Base-by-base conservation (phyloP, 2,329 filamentous ascomycete genomes). In the Fusarium odoratissimum region DNA sequence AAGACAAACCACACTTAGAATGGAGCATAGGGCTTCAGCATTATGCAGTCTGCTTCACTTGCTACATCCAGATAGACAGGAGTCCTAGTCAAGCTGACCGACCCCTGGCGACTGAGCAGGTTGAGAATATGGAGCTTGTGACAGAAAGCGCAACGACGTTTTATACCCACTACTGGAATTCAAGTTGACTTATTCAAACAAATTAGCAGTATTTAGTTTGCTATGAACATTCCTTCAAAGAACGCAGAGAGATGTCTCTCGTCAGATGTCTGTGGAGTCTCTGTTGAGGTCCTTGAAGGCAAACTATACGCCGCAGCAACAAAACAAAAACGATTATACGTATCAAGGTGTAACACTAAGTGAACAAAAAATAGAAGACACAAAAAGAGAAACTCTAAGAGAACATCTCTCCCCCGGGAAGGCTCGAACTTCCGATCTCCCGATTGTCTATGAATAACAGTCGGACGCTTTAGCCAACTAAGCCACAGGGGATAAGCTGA, bases 401-500 rank as follows among this genome's bases (percentile, higher is more conserved):
- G 23, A 48, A 8, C 14, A 4, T 63, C 10, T 49, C 69, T 77
- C 75, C 75, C 75, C 75, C 75, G 75, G 75, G 70, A 77, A 77
- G 75, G 75, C 68, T 77, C 76, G 75, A 77, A 77, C 75, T 77
- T 75, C 72, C 73, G 75, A 77, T 77, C 75, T 77, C 74, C 72
- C 74, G 75, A 77, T 77, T 75, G 72, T 75, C 73, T 75, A 55
- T 55, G 28, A 60, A 71, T 73, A 73, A 73, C 71, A 73, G 71
- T 73, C 71, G 71, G 71, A 73, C 71, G 71, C 71, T 73, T 73
- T 73, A 74, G 71, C 71, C 71, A 73, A 74, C 72, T 74, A 74
- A 74, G 71, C 72, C 72, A 74, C 71, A 72, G 68, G 72, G 72
- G 72, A 67, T 67, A 67, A 62, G 63, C 63, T 67, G 55, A 67